Conservation (phyloP, 768 basidiomycete species). For the Clathrus columnatus region DNA sequence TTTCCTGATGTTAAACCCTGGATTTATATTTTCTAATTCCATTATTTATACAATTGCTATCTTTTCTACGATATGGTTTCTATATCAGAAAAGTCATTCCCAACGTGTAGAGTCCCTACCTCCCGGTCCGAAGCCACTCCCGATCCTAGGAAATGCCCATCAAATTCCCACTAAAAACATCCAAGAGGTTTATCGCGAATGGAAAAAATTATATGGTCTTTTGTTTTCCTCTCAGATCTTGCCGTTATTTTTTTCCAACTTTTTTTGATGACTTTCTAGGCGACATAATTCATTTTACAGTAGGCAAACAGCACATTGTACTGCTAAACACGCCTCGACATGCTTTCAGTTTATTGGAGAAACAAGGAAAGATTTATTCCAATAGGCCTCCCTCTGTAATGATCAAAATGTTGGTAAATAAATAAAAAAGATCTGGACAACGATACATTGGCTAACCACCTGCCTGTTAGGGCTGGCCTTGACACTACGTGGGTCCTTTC, state of each 20-base stretch:
- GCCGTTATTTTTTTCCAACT: background rate
- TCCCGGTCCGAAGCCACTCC: too few species aligned
- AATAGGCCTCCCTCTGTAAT: slow-evolving; percentile 12
- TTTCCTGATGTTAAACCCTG: too few species aligned
- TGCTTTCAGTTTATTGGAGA: slow-evolving; percentile 19
- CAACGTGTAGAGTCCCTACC: slow-evolving; percentile 46
- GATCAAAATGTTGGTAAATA: slow-evolving; percentile 1
- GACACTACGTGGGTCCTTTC: background rate
- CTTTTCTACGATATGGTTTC: too few species aligned
- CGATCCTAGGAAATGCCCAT: too few species aligned
- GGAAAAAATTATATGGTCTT: slow-evolving; percentile 36
- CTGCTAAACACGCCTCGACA: too few species aligned
- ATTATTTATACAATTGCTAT: too few species aligned
- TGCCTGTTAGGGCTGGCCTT: background rate
- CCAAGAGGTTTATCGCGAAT: slow-evolving; percentile 36
- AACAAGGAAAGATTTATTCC: slow-evolving; percentile 19
- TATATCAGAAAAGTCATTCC: too few species aligned
- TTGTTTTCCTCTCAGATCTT: too few species aligned
- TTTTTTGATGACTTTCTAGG: background rate
- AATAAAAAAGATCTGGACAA: too few species aligned
- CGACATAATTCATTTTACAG: background rate
- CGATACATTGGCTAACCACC: background rate
- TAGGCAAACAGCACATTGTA: slow-evolving; percentile 7
- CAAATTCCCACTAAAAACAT: slow-evolving; percentile 32
- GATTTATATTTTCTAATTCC: too few species aligned